A percentile compares a stretch with the other conserved stretches of the same genome.
phyloP scores from a whole-genome alignment of 2,329 filamentous ascomycete genomes.

The Arthroderma sp. region DNA sequence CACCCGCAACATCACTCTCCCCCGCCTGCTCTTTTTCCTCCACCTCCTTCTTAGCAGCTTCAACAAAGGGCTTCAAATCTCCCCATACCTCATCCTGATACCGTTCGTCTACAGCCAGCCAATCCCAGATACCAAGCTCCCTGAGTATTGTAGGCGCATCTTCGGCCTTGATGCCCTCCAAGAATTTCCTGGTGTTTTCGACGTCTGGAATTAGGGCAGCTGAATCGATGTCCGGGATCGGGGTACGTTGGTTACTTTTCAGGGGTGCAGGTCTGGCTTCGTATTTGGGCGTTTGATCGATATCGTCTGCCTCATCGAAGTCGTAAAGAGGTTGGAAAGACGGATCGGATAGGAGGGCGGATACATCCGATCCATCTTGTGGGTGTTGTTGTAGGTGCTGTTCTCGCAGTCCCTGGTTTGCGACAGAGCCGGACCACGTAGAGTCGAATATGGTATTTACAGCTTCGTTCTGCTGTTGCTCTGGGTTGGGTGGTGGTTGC shows the following conservation, averaged over 20 bases:
- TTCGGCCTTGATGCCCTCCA: background rate
- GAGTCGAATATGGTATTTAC: slow-evolving; percentile 8
- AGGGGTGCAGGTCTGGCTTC: slow-evolving; percentile 12
- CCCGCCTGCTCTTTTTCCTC: slow-evolving; percentile 4
- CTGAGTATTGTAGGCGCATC: background rate
- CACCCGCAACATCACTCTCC: slow-evolving; percentile 5
- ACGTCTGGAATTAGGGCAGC: slow-evolving; percentile 4
- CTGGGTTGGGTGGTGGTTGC: background rate
- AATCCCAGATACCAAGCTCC: slow-evolving; percentile 9
- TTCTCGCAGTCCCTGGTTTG: too few relatives aligned
- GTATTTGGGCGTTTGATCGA: slow-evolving; percentile 10
- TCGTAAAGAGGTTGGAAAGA: slow-evolving; percentile 18
- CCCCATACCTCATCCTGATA: slow-evolving; percentile 13
- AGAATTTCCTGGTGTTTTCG: background rate
- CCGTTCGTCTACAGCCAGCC: slow-evolving; percentile 9
- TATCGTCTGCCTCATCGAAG: slow-evolving; percentile 13
- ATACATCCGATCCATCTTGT: slow-evolving; percentile 30
- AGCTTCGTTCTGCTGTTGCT: background rate
- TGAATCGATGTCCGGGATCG: slow-evolving; percentile 10
- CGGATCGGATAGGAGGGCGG: slow-evolving; percentile 24
- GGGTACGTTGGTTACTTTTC: slow-evolving; percentile 8
- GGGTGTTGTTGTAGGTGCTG: slow-evolving; percentile 10
- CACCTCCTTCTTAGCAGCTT: slow-evolving; percentile 11
- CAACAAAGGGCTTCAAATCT: slow-evolving; percentile 8
- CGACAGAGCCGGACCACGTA: slow-evolving; percentile 10